phyloP scores from a whole-genome alignment of 179 eudicot species.

The Carnegiea gigantea region DNA sequence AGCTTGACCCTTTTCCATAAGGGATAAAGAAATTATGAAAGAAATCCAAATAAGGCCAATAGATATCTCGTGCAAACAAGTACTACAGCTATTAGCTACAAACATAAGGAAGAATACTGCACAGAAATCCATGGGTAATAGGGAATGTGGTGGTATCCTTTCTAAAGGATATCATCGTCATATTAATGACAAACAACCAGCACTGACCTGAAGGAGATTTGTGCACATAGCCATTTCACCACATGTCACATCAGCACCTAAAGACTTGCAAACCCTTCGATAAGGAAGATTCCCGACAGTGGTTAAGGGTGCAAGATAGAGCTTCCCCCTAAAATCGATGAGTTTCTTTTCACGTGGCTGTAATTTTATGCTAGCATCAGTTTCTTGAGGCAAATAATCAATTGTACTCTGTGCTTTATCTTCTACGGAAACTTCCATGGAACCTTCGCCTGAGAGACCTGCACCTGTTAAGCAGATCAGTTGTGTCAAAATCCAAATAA shows the following conservation, averaged over 20 bases:
- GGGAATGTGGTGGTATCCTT: background rate
- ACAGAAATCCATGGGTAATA: no score
- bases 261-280: constrained; percentile 84
- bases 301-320: constrained; percentile 95
- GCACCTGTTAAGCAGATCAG: constrained; percentile 32
- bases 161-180: background rate
- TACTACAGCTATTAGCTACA: background rate
- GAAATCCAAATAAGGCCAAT: background rate
- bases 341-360: constrained; percentile 81
- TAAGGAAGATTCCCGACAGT: constrained; percentile 97
- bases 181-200: background rate
- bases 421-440: constrained; percentile 30
- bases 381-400: constrained; percentile 43
- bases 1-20: constrained; percentile 73
- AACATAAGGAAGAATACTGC: background rate
- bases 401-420: constrained; percentile 26
- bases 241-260: constrained; percentile 96
- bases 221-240: constrained; percentile 99
- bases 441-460: constrained; percentile 29
- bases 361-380: constrained; percentile 65
- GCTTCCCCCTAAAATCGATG: constrained; percentile 81
- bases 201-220: constrained; percentile 86
- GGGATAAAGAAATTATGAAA: background rate
- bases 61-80: background rate
- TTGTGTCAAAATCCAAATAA: background rate